Base-by-base conservation (phyloP, 192 early-diverging fungal species). In the Umbelopsis sp. region DNA sequence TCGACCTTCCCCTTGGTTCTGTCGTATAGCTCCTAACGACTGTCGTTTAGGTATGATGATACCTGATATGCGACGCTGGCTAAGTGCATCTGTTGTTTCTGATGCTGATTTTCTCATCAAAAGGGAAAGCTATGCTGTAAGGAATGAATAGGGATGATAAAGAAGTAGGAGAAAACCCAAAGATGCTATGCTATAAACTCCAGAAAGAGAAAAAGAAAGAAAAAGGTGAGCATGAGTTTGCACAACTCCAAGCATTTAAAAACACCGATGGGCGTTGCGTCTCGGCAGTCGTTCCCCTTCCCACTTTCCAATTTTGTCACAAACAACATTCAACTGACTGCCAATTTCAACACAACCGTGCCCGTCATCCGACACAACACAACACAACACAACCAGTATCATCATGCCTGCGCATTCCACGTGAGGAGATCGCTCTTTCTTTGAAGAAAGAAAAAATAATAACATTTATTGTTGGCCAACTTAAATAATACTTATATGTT, bases 61-160 rank as follows among this genome's bases (percentile, higher is more conserved):
- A 31, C 20, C 31, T 20, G 56, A 62, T 62, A 62, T 31, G 17
- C 56, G 56, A 62, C 56, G 56, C n/a, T 65, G 71, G 43, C n/a
- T 45, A 38, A 47, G 67, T 45, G 25, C 56, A 62, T 62, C 56
- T 34, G 70, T 77, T 11, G 62, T 71, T 26, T 77, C 70, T 24
- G 75, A 77, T 17, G 52, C 54, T 68, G 75, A 77, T 62, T 77
- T 77, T 56, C 66, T 65, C 17, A 77, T 45, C 7, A 50, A 25
- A 3, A 50, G 38, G 38, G 38, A 41, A 41, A 41, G 38, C 38
- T 41, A 41, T 41, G 38, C 38, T 50, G 44, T 49, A 66, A 72
- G 44, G 31, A 65, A 52, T 47, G 47, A 26, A 45, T 71, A 62
- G 70, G 52, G 54, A 62, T 62, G 25, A 45, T 54, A 52, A 54